These are phyloP conservation scores for Diddensiella transvaalensis DNA, from an alignment of 805 yeast species.

Conservation along the genomic window DNA sequence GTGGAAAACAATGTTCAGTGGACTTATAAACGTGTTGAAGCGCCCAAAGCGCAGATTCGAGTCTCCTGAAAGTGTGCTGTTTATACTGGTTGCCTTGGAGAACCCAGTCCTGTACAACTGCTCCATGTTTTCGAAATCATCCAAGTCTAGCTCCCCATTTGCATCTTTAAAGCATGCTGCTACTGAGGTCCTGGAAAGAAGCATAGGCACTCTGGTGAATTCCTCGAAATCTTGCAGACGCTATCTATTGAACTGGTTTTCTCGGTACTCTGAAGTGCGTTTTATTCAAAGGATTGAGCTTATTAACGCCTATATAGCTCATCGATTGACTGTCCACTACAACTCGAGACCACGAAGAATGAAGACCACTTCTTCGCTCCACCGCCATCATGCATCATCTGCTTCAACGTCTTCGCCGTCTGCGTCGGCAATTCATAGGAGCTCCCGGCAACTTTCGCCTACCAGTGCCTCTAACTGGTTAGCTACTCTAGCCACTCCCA, in stretches of 20 bases:
- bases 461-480: neutral
- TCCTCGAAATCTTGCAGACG: constrained; percentile 39
- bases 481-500: constrained; percentile 1
- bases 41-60: constrained; percentile 41
- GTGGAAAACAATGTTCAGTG: constrained; percentile 49
- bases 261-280: constrained; percentile 40
- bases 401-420: neutral
- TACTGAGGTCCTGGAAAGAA: constrained; percentile 67
- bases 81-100: constrained; percentile 65
- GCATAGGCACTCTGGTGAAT: constrained; percentile 64
- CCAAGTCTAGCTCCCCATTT: constrained; percentile 1
- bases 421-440: neutral
- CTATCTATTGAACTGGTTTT: constrained; percentile 54
- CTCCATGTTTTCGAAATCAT: constrained; percentile 14
- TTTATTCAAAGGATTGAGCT: constrained; percentile 59
- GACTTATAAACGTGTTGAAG: constrained; percentile 50
- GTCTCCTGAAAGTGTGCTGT: constrained; percentile 45
- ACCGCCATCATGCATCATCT: constrained; percentile 2
- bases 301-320: constrained; percentile 72
- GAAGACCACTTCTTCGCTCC: constrained; percentile 19
- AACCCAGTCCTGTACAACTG: constrained; percentile 51
- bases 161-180: constrained; percentile 40
- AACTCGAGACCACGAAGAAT: constrained; percentile 3
- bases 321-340: constrained; percentile 52
- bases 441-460: neutral